Conservation (phyloP, 2,329 filamentous ascomycete genomes). For the Talaromyces albobiverticillius region DNA sequence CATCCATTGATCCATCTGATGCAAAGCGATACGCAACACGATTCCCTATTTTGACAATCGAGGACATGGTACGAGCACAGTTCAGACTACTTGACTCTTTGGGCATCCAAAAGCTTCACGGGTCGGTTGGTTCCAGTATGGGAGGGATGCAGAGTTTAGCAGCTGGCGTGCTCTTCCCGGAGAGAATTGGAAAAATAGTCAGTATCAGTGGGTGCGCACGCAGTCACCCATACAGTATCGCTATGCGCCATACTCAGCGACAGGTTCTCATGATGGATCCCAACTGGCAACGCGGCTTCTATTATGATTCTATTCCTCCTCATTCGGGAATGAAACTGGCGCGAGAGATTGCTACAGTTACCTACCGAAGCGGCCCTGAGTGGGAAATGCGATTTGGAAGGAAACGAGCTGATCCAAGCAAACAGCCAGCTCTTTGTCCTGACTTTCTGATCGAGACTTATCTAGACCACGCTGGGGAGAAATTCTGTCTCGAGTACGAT, state of each 20-base stretch:
- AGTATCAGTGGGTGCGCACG: conserved; percentile 91
- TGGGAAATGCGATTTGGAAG: conserved; percentile 96
- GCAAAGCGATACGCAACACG: conserved; percentile 86
- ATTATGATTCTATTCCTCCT: conserved; percentile 83
- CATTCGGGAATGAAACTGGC: conserved; percentile 98
- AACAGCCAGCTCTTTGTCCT: conserved; percentile 88
- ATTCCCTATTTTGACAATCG: conserved; percentile 92
- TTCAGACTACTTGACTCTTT: conserved; percentile 82
- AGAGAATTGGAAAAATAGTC: conserved; percentile 76
- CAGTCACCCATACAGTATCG: conserved; percentile 96
- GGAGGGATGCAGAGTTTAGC: conserved; percentile 96
- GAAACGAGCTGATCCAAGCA: conserved; percentile 77
- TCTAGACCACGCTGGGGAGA: conserved; percentile 95
- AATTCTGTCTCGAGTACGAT: conserved; percentile 96
- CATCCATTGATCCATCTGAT: conserved; percentile 82
- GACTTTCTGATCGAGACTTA: conserved; percentile 99
- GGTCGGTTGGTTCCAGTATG: conserved; percentile 95
- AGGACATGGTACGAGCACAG: conserved; percentile 97
- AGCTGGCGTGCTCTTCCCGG: conserved; percentile 77
- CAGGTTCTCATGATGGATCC: conserved; percentile 99
- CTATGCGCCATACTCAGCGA: conserved; percentile 95
- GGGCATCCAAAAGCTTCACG: conserved; percentile 75
- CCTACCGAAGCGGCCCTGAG: conserved; percentile 92
- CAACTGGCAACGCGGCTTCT: conserved; percentile 93
- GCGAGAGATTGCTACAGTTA: conserved; percentile 94